Conservation (phyloP, 1,139 yeast species). For the Taphrina confusa region DNA sequence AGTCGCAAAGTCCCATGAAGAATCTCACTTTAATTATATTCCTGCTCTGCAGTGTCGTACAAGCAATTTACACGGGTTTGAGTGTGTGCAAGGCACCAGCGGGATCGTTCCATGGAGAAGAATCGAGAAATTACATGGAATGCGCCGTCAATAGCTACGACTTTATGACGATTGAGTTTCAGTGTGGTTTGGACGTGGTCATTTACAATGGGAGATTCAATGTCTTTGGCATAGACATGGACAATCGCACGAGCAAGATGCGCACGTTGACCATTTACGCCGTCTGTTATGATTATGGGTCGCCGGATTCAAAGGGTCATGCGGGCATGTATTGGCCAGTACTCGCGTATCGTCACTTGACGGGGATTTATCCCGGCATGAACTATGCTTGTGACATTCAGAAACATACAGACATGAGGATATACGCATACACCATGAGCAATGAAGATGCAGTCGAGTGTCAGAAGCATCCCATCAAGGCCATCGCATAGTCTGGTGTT, state of each 20-base stretch:
- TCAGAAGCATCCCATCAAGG: not conserved
- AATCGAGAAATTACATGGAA: not conserved
- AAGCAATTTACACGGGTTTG: not conserved
- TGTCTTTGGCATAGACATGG: not conserved
- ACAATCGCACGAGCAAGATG: not conserved
- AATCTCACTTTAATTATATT: too few relatives aligned
- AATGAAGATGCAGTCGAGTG: not conserved
- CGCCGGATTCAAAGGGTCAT: not conserved
- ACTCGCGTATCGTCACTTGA: not conserved
- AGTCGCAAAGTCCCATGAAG: too few relatives aligned
- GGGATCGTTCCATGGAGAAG: not conserved
- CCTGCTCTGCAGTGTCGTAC: too few relatives aligned
- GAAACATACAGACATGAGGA: not conserved
- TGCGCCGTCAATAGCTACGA: not conserved
- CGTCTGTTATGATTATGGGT: not conserved
- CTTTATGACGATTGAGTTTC: not conserved
- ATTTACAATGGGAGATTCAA: not conserved
- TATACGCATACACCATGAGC: not conserved
- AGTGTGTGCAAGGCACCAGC: not conserved
- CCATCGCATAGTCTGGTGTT: too few relatives aligned
- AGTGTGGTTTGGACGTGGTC: not conserved
- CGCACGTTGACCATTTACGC: not conserved
- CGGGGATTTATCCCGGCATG: not conserved
- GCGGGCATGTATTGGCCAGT: constrained; percentile 1
- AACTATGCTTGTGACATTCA: not conserved